Conservation (phyloP, 2,329 filamentous ascomycete genomes). For the Aspergillus vadensis region DNA sequence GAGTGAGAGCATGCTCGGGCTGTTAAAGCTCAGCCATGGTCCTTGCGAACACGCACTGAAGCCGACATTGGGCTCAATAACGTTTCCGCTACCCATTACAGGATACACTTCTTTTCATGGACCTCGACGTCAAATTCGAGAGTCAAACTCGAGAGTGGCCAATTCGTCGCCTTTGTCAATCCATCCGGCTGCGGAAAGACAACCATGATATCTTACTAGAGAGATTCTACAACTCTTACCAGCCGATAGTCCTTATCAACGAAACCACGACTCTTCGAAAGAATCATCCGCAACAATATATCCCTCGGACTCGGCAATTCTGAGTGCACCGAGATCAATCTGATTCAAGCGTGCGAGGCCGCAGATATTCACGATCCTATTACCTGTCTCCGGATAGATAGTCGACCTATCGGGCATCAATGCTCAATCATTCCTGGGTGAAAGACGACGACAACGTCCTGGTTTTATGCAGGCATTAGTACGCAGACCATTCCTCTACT, state of each 20-base stretch:
- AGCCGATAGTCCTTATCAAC: no score
- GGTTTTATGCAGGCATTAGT: constrained; percentile 59
- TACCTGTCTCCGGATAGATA: constrained; percentile 43
- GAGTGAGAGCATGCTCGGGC: background rate
- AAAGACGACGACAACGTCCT: constrained; percentile 60
- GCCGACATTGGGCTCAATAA: background rate
- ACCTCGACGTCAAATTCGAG: constrained; percentile 36
- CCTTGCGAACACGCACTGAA: background rate
- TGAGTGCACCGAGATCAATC: constrained; percentile 29
- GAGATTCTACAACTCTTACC: no score
- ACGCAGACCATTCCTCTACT: no score
- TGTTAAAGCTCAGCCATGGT: background rate
- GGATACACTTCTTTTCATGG: constrained; percentile 14
- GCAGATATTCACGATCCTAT: constrained; percentile 44
- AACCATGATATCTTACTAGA: no score
- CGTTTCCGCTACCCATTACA: constrained; percentile 23
- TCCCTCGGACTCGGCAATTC: no score
- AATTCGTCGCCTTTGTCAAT: constrained; percentile 51
- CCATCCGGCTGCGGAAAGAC: constrained; percentile 53
- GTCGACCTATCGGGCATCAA: constrained; percentile 52
- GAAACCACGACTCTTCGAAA: no score
- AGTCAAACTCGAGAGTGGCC: no score
- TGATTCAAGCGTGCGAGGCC: constrained; percentile 36
- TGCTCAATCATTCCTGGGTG: constrained; percentile 52
- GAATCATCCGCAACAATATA: no score